Base-by-base conservation (phyloP, 2,329 filamentous ascomycete genomes). In the Exophiala sp. region DNA sequence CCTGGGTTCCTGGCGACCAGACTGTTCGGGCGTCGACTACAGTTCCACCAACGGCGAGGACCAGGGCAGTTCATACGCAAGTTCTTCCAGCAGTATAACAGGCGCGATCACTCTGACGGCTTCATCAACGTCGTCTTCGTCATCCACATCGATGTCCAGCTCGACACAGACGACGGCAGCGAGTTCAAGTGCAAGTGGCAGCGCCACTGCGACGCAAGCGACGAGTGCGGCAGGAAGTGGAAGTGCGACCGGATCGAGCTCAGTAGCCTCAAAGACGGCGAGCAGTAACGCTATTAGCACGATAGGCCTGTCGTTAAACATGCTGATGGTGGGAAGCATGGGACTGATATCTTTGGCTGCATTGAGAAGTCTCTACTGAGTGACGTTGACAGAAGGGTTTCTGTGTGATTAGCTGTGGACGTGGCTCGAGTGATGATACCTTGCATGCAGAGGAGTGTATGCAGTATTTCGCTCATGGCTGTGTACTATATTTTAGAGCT, bases 11-110 rank as follows among this genome's bases (percentile, higher is more conserved):
- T 55, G 53, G 53, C 53, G 53, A 2, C 20, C 48, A 3, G 53
- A 55, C 53, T 55, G 53, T 16, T n/a, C 29, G 5, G 53, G 47
- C 12, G 43, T 52, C 48, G 48, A 51, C 38, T 55, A 55, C 32
- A 18, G 35, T 4, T 41, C 14, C 3, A 38, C 36, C 21, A 48
- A 52, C 32, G 53, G 53, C 18, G 41, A 47, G 10, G 53, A 55
- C 36, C 41, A 10, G n/a, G 42, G 29, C 3, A 55, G 45, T 32
- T 54, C 52, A 12, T 49, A 39, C 33, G 14, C 16, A 4, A 50
- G 38, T 36, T 33, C 21, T 14, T 24, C 12, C 35, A 47, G 38
- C 41, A 20, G 18, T 12, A 40, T 47, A 21, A 55, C 39, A 6
- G 52, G 52, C 12, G 47, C 39, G 11, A 47, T 55, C 1, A 55